Conservation (phyloP, 176 grass and related monocot genomes). For the Oryza officinalis region DNA sequence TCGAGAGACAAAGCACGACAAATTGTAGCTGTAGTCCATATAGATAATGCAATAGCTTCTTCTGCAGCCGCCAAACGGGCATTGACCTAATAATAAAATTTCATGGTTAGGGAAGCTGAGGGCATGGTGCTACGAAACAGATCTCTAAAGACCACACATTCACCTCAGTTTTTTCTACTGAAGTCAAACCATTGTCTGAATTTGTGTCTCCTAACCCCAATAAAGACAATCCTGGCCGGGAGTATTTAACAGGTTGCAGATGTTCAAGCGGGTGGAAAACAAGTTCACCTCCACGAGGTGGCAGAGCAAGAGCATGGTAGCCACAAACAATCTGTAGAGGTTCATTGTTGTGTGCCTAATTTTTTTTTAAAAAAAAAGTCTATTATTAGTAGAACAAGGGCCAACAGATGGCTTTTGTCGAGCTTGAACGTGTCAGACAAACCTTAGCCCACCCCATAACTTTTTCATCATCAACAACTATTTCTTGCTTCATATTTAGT, state of each 20-base stretch:
- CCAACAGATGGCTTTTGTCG: constrained; percentile 2
- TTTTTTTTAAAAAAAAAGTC: constrained; percentile 20
- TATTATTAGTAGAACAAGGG: constrained; percentile 38
- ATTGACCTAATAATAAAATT: constrained; percentile 62
- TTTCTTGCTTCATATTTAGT: constrained; percentile 60
- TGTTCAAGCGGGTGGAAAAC: constrained; percentile 87
- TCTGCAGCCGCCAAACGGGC: constrained; percentile 71
- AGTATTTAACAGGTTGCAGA: constrained; percentile 90
- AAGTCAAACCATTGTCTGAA: constrained; percentile 43
- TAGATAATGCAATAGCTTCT: constrained; percentile 84
- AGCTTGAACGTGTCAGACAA: constrained; percentile 38
- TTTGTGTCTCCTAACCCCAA: constrained; percentile 56
- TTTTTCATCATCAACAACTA: constrained; percentile 82
- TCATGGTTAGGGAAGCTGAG: constrained; percentile 35
- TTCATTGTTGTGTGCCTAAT: constrained; percentile 88
- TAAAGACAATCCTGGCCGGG: constrained; percentile 53
- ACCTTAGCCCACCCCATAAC: constrained; percentile 98
- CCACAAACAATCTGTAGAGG: constrained; percentile 95
- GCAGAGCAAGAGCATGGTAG: constrained; percentile 81
- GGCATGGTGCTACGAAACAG: constrained; percentile 5
- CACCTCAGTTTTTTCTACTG: constrained; percentile 66
- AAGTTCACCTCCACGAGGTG: constrained; percentile 77
- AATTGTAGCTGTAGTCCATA: constrained; percentile 86
- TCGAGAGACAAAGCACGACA: constrained; percentile 87
- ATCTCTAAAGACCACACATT: constrained; percentile 12